These are phyloP conservation scores for Saturnispora galanensis DNA, from an alignment of 805 yeast species.

Conservation along the genomic window DNA sequence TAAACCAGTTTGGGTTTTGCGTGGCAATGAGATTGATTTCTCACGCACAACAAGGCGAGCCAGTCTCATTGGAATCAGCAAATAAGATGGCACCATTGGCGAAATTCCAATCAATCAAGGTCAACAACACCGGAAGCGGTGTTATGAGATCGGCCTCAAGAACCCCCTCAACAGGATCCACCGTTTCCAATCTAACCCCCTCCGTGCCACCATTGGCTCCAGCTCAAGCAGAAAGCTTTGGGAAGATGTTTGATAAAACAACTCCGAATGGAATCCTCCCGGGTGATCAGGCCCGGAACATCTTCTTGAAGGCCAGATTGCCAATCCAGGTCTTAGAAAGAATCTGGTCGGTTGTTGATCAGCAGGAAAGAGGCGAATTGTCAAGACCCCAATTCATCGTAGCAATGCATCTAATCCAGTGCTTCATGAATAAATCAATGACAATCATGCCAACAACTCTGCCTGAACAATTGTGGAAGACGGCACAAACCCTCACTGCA, in stretches of 20 bases:
- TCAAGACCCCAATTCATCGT: slow-evolving; percentile 68
- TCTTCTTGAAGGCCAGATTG: slow-evolving; percentile 80
- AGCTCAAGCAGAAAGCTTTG: slow-evolving; percentile 51
- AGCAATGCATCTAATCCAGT: slow-evolving; percentile 93
- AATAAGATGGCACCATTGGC: slow-evolving; percentile 54
- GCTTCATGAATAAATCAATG: slow-evolving; percentile 53
- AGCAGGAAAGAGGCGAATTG: slow-evolving; percentile 61
- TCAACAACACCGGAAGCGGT: slow-evolving; percentile 29
- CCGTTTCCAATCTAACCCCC: slow-evolving; percentile 23
- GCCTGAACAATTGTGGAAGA: slow-evolving; percentile 27
- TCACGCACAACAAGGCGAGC: slow-evolving; percentile 67
- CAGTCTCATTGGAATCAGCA: slow-evolving; percentile 43
- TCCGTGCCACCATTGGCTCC: slow-evolving; percentile 43
- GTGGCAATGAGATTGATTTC: slow-evolving; percentile 85
- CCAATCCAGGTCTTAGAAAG: slow-evolving; percentile 71
- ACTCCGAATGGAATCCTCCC: slow-evolving; percentile 45
- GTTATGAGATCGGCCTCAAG: slow-evolving; percentile 18
- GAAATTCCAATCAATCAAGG: slow-evolving; percentile 35
- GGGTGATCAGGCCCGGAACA: slow-evolving; percentile 76
- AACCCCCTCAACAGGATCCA: slow-evolving; percentile 27
- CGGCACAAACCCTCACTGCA: slow-evolving; percentile 18
- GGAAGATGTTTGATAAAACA: slow-evolving; percentile 65
- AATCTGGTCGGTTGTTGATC: slow-evolving; percentile 85
- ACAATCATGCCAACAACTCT: slow-evolving; percentile 31
- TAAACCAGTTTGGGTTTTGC: slow-evolving; percentile 72